Conservation (phyloP, 495 filamentous ascomycete genomes). For the Penicillium macrosclerotiorum region DNA sequence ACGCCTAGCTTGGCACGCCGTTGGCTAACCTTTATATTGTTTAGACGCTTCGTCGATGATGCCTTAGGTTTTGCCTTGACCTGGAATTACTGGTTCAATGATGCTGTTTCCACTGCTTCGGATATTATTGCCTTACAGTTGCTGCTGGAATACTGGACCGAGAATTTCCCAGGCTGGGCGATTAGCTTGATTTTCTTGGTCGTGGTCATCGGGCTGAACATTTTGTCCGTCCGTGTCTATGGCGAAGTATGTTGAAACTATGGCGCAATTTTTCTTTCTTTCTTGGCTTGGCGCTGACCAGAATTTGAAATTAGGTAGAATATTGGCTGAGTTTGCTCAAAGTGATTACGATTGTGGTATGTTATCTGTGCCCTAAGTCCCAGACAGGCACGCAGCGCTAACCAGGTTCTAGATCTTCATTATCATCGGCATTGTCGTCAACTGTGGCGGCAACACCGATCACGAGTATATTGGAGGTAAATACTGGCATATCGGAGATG, state of each 20-base stretch:
- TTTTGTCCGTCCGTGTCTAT: conserved; percentile 52
- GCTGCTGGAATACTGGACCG: conserved; percentile 51
- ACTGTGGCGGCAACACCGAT: conserved; percentile 46
- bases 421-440: conserved; percentile 50
- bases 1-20: too few species aligned
- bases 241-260: conserved; percentile 42
- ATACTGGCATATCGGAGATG: conserved; percentile 44
- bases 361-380: conserved; percentile 9
- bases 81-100: conserved; percentile 62
- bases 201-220: conserved; percentile 46
- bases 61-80: conserved; percentile 51
- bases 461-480: conserved; percentile 47
- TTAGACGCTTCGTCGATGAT: conserved; percentile 57
- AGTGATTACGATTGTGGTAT: conserved; percentile 52
- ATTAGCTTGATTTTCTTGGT: conserved; percentile 53
- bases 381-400: background rate
- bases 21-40: conserved; percentile 5
- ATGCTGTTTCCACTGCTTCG: conserved; percentile 54
- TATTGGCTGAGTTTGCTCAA: conserved; percentile 57
- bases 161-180: conserved; percentile 51
- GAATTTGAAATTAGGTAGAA: conserved; percentile 51
- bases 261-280: background rate
- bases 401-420: conserved; percentile 45
- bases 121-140: conserved; percentile 56
- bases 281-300: background rate